phyloP scores from a whole-genome alignment of 2,329 filamentous ascomycete genomes.

The Verticillium nubilum region DNA sequence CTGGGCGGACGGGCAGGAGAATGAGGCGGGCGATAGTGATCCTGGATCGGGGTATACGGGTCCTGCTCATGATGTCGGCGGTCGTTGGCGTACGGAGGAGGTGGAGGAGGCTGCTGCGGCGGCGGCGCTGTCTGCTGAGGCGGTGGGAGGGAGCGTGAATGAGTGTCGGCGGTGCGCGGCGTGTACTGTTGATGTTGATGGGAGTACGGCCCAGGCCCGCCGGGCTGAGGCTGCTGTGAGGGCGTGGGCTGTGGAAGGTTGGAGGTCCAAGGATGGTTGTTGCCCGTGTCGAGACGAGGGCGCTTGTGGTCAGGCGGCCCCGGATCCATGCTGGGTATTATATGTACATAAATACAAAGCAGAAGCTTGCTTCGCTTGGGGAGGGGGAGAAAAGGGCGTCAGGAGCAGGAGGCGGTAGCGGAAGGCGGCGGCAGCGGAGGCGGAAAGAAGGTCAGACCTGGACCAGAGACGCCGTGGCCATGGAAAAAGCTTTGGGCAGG shows the following conservation, averaged over 20 bases:
- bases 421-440: conserved; percentile 3
- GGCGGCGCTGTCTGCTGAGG: conserved; percentile 11
- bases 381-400: conserved; percentile 8
- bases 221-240: conserved; percentile 28
- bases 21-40: conserved; percentile 42
- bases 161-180: conserved; percentile 31
- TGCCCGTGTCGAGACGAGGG: conserved; percentile 45
- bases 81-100: conserved; percentile 36
- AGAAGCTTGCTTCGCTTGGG: conserved; percentile 9
- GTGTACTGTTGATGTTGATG: conserved; percentile 25
- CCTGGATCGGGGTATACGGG: conserved; percentile 47
- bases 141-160: conserved; percentile 17
- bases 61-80: conserved; percentile 54
- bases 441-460: conserved; percentile 15
- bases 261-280: conserved; percentile 35
- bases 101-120: conserved; percentile 17
- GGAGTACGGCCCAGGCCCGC: conserved; percentile 29
- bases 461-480: conserved; percentile 19
- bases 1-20: conserved; percentile 35
- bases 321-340: conserved; percentile 54
- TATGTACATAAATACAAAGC: conserved; percentile 29
- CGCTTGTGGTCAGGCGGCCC: conserved; percentile 55
- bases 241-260: conserved; percentile 32
- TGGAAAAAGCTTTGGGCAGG: conserved; percentile 22
- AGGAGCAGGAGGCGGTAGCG: neutral